Percentiles rank a stretch among this genome's conserved stretches.
Conservation (phyloP, 192 early-diverging fungal species). For the Lobosporangium transversale region DNA sequence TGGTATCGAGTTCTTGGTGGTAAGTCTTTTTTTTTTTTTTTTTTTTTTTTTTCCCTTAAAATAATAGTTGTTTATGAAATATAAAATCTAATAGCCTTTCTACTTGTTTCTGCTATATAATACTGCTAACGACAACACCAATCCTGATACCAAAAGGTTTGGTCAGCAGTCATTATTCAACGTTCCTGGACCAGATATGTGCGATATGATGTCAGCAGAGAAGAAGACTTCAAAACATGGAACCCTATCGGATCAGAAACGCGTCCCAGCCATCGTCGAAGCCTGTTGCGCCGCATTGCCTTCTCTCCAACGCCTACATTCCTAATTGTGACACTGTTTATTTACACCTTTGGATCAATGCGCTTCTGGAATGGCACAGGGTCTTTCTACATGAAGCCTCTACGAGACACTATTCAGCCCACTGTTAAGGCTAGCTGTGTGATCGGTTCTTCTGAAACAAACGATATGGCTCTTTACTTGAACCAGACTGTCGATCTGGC, state of each 20-base stretch:
- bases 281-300: background rate
- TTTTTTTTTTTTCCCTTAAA: conserved; percentile 2
- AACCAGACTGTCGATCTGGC: conserved; percentile 38
- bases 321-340: conserved; percentile 23
- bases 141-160: conserved; percentile 11
- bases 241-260: background rate
- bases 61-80: background rate
- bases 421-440: conserved; percentile 43
- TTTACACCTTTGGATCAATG: conserved; percentile 40
- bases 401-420: conserved; percentile 19
- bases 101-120: background rate
- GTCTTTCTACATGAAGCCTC: conserved; percentile 33
- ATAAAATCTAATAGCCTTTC: background rate
- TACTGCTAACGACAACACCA: background rate
- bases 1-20: conserved; percentile 42
- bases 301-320: conserved; percentile 37
- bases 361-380: conserved; percentile 46
- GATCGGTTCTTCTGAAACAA: conserved; percentile 7
- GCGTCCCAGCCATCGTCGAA: background rate
- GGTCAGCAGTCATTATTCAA: conserved; percentile 30
- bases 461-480: conserved; percentile 19
- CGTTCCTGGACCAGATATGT: conserved; percentile 17
- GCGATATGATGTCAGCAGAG: conserved; percentile 6
- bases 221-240: conserved; percentile 7
- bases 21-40: conserved; percentile 9